Conservation (phyloP, 257 asterid genomes). For the Solanum arcanum region DNA sequence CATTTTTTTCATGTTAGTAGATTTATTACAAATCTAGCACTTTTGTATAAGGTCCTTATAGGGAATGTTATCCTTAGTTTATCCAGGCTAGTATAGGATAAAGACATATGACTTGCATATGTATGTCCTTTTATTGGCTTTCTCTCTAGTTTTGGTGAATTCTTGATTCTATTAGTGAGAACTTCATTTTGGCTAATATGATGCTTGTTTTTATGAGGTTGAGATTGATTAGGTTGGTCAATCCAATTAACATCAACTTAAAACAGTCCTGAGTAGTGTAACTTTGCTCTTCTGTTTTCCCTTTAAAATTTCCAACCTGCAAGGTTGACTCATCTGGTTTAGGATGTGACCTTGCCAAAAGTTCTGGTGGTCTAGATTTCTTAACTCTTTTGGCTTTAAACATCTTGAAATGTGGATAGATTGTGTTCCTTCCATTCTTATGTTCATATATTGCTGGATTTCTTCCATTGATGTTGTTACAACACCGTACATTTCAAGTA, state of each 20-base stretch:
- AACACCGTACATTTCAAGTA: neutral
- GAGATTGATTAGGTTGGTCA: neutral
- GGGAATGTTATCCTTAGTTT: neutral
- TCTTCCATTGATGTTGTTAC: neutral
- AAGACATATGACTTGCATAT: neutral
- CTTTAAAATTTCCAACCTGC: neutral
- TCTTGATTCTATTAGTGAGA: neutral
- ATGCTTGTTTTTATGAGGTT: neutral
- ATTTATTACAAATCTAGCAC: neutral
- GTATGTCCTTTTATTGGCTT: neutral
- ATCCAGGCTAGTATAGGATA: neutral
- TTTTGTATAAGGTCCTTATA: neutral
- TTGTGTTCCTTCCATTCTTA: neutral
- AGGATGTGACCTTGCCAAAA: neutral
- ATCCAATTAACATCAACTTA: neutral
- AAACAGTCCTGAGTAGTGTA: neutral
- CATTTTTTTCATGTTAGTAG: neutral
- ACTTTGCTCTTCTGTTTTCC: neutral
- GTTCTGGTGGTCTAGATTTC: neutral
- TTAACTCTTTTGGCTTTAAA: neutral
- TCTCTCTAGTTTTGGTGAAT: neutral
- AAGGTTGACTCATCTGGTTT: neutral
- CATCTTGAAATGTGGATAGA: neutral
- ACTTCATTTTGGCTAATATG: neutral
- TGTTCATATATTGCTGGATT: neutral